These are phyloP conservation scores for Amanita inopinata DNA, from an alignment of 768 basidiomycete genomes.

Conservation along the genomic window DNA sequence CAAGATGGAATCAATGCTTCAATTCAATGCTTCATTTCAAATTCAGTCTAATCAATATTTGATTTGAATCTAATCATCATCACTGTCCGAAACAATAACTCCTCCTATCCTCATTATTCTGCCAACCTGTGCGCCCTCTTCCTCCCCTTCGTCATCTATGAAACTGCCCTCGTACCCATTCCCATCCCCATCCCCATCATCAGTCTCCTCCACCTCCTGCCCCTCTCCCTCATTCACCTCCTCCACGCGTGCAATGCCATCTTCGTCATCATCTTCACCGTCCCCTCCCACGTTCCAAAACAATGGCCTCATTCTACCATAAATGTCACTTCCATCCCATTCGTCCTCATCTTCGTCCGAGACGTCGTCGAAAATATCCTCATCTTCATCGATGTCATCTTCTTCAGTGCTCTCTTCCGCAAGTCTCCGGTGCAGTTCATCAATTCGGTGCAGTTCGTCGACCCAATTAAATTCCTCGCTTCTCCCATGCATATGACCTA, in stretches of 20 bases:
- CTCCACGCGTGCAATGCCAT: slow-evolving; percentile 6
- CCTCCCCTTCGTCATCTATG: slow-evolving; percentile 14
- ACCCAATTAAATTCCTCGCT: slow-evolving; percentile 1
- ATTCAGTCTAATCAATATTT: too few relatives aligned
- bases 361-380: neutral
- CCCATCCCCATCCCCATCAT: slow-evolving; percentile 12
- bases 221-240: slow-evolving; percentile 5
- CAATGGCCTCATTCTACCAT: slow-evolving; percentile 5
- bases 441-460: too few relatives aligned
- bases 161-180: slow-evolving; percentile 12
- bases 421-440: neutral
- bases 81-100: neutral
- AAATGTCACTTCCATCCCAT: slow-evolving; percentile 9
- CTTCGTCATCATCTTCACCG: slow-evolving; percentile 6
- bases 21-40: too few relatives aligned
- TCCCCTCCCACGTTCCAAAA: slow-evolving; percentile 3
- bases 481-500: neutral
- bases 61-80: neutral
- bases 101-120: neutral
- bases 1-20: too few relatives aligned
- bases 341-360: neutral
- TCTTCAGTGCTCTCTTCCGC: neutral
- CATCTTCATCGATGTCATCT: slow-evolving; percentile 5
- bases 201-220: slow-evolving; percentile 8
- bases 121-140: neutral